These are phyloP conservation scores for Diversispora epigaea DNA, from an alignment of 192 early-diverging fungal species.

Conservation along the genomic window DNA sequence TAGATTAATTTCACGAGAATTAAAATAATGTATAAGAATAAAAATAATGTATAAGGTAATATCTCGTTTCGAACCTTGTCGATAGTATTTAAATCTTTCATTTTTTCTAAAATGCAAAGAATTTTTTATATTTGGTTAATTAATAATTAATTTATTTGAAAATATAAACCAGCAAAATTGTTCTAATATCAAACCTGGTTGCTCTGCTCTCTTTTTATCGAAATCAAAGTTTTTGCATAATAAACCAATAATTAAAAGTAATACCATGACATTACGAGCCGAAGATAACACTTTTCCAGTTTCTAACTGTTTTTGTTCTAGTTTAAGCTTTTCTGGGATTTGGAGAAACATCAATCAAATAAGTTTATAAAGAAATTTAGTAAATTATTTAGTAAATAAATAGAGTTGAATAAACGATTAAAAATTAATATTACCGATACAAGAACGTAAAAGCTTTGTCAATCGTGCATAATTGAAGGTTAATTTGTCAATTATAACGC, in stretches of 20 bases:
- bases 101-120: slow-evolving; percentile 18
- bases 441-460: slow-evolving; percentile 50
- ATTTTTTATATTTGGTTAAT: neutral
- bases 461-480: slow-evolving; percentile 51
- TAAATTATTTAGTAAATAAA: neutral
- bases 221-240: slow-evolving; percentile 80
- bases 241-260: slow-evolving; percentile 73
- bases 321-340: slow-evolving; percentile 48
- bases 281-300: slow-evolving; percentile 37
- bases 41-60: neutral
- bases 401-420: neutral
- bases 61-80: slow-evolving; percentile 30
- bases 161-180: neutral
- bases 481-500: slow-evolving; percentile 61
- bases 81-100: slow-evolving; percentile 32
- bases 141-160: neutral
- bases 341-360: neutral
- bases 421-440: slow-evolving; percentile 36
- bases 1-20: neutral
- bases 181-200: slow-evolving; percentile 17
- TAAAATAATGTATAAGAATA: neutral
- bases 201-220: slow-evolving; percentile 41
- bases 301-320: slow-evolving; percentile 43
- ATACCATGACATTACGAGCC: slow-evolving; percentile 55
- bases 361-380: neutral